These are phyloP conservation scores for Prunus salicina DNA, from an alignment of 306 rosid species.

Conservation along the genomic window DNA sequence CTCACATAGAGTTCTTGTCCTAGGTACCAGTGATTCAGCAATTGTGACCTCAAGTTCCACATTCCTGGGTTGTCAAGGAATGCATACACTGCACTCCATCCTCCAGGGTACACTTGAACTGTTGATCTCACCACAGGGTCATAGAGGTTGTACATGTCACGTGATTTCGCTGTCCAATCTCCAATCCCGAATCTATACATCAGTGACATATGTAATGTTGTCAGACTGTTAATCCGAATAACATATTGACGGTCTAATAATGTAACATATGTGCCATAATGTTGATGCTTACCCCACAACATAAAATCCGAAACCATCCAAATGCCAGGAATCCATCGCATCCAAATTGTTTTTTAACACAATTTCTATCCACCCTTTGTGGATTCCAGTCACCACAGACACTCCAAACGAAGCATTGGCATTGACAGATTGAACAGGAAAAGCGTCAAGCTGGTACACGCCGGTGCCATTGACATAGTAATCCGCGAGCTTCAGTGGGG, in stretches of 20 bases:
- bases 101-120: conserved; percentile 41
- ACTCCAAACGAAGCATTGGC: conserved; percentile 39
- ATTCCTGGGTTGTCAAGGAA: conserved; percentile 85
- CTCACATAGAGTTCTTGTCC: conserved; percentile 75
- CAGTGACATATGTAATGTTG: background rate
- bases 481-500: conserved; percentile 85
- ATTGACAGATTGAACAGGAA: conserved; percentile 46
- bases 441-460: conserved; percentile 57
- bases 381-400: conserved; percentile 55
- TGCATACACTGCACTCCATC: conserved; percentile 82
- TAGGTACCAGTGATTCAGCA: conserved; percentile 57
- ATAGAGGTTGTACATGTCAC: conserved; percentile 29
- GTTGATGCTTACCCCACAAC: conserved; percentile 52
- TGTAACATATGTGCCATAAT: background rate
- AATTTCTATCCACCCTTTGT: conserved; percentile 74
- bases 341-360: conserved; percentile 48
- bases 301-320: conserved; percentile 75
- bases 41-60: conserved; percentile 86
- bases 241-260: background rate
- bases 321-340: conserved; percentile 70
- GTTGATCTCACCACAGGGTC: conserved; percentile 49
- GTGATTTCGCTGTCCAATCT: conserved; percentile 36
- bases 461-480: conserved; percentile 50
- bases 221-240: background rate
- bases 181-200: conserved; percentile 35